Conservation (phyloP, 352 stramenopile genomes). For the Phytopythium kandeliae region DNA sequence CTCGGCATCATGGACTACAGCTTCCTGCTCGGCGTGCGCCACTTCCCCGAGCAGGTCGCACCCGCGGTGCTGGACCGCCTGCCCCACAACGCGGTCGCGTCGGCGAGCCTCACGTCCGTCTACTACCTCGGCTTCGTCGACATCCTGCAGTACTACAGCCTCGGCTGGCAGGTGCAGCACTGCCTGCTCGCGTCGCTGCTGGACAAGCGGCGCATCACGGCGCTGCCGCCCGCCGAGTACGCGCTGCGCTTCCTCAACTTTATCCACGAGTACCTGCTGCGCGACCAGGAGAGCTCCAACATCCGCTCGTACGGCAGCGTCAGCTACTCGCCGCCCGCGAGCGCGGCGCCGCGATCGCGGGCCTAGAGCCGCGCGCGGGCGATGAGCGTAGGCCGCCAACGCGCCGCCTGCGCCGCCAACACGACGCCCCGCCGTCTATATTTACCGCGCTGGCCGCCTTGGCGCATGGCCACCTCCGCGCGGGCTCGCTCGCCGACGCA, state of each 20-base stretch:
- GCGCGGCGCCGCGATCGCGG: not conserved
- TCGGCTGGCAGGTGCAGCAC: slow-evolving; percentile 82
- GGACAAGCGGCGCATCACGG: slow-evolving; percentile 75
- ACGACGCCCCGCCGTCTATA: not conserved
- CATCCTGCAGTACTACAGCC: slow-evolving; percentile 82
- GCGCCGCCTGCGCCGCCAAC: too few relatives aligned
- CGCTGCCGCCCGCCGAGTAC: slow-evolving; percentile 77
- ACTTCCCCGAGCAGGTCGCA: slow-evolving; percentile 45
- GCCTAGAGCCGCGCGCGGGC: slow-evolving; percentile 1
- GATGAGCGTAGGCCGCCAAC: too few relatives aligned
- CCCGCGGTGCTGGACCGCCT: slow-evolving; percentile 40
- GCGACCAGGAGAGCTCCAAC: slow-evolving; percentile 44
- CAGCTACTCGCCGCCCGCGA: slow-evolving; percentile 28
- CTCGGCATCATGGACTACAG: slow-evolving; percentile 88
- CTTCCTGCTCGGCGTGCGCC: slow-evolving; percentile 69
- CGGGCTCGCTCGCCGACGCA: too few relatives aligned
- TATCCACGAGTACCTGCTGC: slow-evolving; percentile 79
- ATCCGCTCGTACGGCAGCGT: slow-evolving; percentile 73
- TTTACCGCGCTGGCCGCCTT: too few relatives aligned
- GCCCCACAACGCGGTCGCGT: slow-evolving; percentile 78
- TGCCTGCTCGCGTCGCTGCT: slow-evolving; percentile 62
- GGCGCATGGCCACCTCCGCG: too few relatives aligned
- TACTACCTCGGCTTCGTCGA: slow-evolving; percentile 87
- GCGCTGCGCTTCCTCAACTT: slow-evolving; percentile 83
- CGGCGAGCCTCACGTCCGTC: slow-evolving; percentile 52